Evolutionary conservation across 257 asterid species (phyloP).

Genomic region (Solanum piurae): DNA sequence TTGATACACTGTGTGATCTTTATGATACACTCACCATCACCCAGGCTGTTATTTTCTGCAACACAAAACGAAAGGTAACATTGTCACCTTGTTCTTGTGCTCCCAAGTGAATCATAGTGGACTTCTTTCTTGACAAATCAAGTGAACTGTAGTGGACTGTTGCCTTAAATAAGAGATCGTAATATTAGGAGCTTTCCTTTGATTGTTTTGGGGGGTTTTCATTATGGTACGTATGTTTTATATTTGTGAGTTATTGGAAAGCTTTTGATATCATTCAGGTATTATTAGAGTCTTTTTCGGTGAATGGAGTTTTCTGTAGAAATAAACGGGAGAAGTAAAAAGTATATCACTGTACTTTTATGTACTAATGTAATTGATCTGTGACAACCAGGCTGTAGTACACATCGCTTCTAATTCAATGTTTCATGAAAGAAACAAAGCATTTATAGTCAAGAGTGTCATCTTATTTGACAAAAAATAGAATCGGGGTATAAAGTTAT

Average conservation of each 20-base stretch:
- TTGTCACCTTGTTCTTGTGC: not conserved
- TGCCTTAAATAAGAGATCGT: not conserved
- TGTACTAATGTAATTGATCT: not conserved
- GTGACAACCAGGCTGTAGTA: not conserved
- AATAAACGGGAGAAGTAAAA: not conserved
- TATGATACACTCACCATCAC: slow-evolving; percentile 95
- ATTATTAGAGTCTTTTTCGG: not conserved
- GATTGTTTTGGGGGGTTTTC: not conserved
- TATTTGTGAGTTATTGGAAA: not conserved
- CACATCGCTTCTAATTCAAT: not conserved
- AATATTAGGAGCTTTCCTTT: not conserved
- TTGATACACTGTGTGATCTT: slow-evolving; percentile 86
- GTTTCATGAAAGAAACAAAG: not conserved
- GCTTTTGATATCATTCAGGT: not conserved
- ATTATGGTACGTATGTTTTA: not conserved
- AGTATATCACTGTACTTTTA: not conserved
- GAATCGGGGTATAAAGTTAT: not conserved
- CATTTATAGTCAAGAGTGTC: not conserved
- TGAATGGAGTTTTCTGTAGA: not conserved
- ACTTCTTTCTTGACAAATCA: not conserved
- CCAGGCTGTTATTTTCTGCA: slow-evolving; percentile 95
- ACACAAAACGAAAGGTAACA: slow-evolving; percentile 86
- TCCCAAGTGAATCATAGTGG: not conserved
- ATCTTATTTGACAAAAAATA: not conserved
- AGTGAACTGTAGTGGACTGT: not conserved